Conservation (phyloP, 495 filamentous ascomycete genomes). For the Rostrohypoxylon terebratum region DNA sequence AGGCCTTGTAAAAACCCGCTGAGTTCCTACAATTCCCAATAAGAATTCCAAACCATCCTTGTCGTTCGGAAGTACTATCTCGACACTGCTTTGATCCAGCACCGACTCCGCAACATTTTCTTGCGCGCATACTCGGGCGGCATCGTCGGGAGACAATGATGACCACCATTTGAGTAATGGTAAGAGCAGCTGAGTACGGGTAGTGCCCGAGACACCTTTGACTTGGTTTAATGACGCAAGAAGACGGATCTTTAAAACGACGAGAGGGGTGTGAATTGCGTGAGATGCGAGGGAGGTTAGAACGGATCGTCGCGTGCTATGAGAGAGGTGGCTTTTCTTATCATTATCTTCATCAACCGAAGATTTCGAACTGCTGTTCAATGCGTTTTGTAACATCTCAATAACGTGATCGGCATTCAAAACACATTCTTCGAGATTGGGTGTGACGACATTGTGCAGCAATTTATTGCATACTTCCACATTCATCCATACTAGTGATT, state of each 20-base stretch:
- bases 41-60: conserved; percentile 73
- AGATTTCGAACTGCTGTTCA: conserved; percentile 61
- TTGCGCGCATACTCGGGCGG: conserved; percentile 48
- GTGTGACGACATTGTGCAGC: conserved; percentile 71
- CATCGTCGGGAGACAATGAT: conserved; percentile 56
- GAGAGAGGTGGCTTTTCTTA: conserved; percentile 69
- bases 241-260: conserved; percentile 74
- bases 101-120: conserved; percentile 72
- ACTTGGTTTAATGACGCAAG: conserved; percentile 76
- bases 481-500: conserved; percentile 69
- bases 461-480: conserved; percentile 67
- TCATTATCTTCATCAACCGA: conserved; percentile 52
- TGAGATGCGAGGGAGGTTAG: conserved; percentile 82
- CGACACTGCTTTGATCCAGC: conserved; percentile 69
- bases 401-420: conserved; percentile 75
- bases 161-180: conserved; percentile 77
- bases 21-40: conserved; percentile 62
- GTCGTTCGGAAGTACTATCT: conserved; percentile 74
- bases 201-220: conserved; percentile 72
- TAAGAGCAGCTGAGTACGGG: conserved; percentile 75
- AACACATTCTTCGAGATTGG: conserved; percentile 82
- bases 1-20: conserved; percentile 56
- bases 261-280: conserved; percentile 71
- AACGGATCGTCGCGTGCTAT: conserved; percentile 70
- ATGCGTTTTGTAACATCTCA: conserved; percentile 65